phyloP scores from a whole-genome alignment of 2,329 filamentous ascomycete genomes.

The Phoma herbarum region DNA sequence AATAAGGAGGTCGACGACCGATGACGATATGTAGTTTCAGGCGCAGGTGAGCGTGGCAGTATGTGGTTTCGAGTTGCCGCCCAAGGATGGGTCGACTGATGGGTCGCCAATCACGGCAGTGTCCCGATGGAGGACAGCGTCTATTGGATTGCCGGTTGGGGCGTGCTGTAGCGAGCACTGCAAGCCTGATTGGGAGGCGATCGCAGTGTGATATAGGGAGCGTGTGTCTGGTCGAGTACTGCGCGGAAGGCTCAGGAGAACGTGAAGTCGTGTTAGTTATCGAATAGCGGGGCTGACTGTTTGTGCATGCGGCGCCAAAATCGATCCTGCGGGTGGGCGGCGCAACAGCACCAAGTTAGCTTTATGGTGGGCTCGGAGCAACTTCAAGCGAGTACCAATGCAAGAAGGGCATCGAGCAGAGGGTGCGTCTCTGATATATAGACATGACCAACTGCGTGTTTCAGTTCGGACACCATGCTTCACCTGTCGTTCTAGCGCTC shows the following conservation, averaged over 20 bases:
- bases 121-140: conserved; percentile 49
- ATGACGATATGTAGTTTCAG: conserved; percentile 10
- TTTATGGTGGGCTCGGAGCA: conserved; percentile 16
- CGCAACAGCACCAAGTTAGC: conserved; percentile 19
- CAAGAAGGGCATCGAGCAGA: conserved; percentile 12
- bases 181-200: conserved; percentile 35
- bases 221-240: conserved; percentile 29
- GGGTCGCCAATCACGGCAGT: conserved; percentile 50
- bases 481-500: conserved; percentile 31
- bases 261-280: conserved; percentile 34
- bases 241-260: conserved; percentile 34
- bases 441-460: conserved; percentile 23
- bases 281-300: conserved; percentile 25
- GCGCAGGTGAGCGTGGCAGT: conserved; percentile 15
- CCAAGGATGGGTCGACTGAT: conserved; percentile 44
- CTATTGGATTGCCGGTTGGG: conserved; percentile 50
- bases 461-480: conserved; percentile 35
- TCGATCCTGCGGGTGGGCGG: conserved; percentile 27
- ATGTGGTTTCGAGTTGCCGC: conserved; percentile 48
- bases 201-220: conserved; percentile 20
- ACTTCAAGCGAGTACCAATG: conserved; percentile 18
- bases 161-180: conserved; percentile 31
- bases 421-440: conserved; percentile 18
- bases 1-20: conserved; percentile 6
- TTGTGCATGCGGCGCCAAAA: conserved; percentile 32